A percentile compares a stretch with the other conserved stretches of the same genome.
These are phyloP conservation scores for Isatis lusitanica DNA, from an alignment of 441 rosid genomes.

Conservation along the genomic window DNA sequence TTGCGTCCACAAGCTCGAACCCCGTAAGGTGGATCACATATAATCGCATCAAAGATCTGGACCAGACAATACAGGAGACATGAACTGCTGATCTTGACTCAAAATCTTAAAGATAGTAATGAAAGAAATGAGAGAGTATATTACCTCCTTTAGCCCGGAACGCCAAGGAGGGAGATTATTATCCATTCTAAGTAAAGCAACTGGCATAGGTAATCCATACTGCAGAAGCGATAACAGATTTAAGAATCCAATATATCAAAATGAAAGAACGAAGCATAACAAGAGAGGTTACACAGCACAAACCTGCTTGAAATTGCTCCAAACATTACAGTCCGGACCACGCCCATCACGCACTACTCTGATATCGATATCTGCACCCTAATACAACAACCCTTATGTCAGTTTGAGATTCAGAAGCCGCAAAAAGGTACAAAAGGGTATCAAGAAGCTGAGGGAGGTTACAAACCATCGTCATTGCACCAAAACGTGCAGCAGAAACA, in stretches of 20 bases:
- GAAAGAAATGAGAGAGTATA: slow-evolving; percentile 2
- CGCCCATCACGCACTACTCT: slow-evolving; percentile 96
- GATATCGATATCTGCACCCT: slow-evolving; percentile 98
- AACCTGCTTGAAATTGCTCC: slow-evolving; percentile 99
- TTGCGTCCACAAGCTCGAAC: slow-evolving; percentile 98
- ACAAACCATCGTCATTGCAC: slow-evolving; percentile 91
- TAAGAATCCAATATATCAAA: slow-evolving; percentile 18
- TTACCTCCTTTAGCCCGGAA: slow-evolving; percentile 83
- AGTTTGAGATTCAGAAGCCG: slow-evolving; percentile 21
- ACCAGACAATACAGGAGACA: background rate
- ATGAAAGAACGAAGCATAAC: background rate
- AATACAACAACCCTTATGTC: slow-evolving; percentile 28
- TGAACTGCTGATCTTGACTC: background rate
- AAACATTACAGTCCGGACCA: slow-evolving; percentile 92
- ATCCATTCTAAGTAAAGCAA: slow-evolving; percentile 87
- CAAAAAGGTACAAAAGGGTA: background rate
- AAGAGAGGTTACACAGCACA: background rate
- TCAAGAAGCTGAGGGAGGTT: slow-evolving; percentile 12
- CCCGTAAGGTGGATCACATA: slow-evolving; percentile 95
- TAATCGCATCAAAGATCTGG: slow-evolving; percentile 87
- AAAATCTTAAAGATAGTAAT: background rate
- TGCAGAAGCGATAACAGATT: slow-evolving; percentile 42
- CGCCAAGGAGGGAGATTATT: slow-evolving; percentile 99
- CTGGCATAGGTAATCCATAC: slow-evolving; percentile 84
- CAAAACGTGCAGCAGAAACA: slow-evolving; percentile 90